Evolutionary conservation across 306 rosid species (phyloP).

Genomic region (Carpinus viminea): DNA sequence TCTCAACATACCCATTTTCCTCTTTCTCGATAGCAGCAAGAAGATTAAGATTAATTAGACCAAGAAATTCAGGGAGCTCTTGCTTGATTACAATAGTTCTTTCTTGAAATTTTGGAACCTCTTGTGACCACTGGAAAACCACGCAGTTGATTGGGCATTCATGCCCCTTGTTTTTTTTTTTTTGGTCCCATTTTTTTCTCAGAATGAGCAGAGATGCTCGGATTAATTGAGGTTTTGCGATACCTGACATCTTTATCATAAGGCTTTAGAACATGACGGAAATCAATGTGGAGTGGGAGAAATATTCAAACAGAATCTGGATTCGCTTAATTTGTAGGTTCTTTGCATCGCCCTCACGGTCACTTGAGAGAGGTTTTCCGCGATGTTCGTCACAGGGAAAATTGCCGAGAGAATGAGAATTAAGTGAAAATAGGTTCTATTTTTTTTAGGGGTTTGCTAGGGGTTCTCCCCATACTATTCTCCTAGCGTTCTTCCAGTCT

Average conservation of each 20-base stretch:
- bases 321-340: no score
- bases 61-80: slow-evolving; percentile 37
- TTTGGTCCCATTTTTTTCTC: slow-evolving; percentile 53
- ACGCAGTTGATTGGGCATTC: slow-evolving; percentile 85
- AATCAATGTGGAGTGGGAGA: slow-evolving; percentile 52
- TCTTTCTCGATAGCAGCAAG: slow-evolving; percentile 83
- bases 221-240: slow-evolving; percentile 22
- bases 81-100: slow-evolving; percentile 52
- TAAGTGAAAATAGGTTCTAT: no score
- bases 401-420: no score
- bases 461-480: no score
- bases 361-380: no score
- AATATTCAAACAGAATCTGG: no score
- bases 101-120: slow-evolving; percentile 83
- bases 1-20: slow-evolving; percentile 29
- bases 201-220: slow-evolving; percentile 31
- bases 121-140: slow-evolving; percentile 83
- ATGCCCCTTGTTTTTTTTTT: slow-evolving; percentile 64
- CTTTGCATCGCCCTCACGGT: no score
- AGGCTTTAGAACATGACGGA: slow-evolving; percentile 37
- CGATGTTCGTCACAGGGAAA: no score
- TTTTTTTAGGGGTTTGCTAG: no score
- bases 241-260: slow-evolving; percentile 25
- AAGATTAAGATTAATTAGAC: slow-evolving; percentile 82
- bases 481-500: no score